Conservation (phyloP, 805 yeast genomes). For the Suhomyces vadensis region DNA sequence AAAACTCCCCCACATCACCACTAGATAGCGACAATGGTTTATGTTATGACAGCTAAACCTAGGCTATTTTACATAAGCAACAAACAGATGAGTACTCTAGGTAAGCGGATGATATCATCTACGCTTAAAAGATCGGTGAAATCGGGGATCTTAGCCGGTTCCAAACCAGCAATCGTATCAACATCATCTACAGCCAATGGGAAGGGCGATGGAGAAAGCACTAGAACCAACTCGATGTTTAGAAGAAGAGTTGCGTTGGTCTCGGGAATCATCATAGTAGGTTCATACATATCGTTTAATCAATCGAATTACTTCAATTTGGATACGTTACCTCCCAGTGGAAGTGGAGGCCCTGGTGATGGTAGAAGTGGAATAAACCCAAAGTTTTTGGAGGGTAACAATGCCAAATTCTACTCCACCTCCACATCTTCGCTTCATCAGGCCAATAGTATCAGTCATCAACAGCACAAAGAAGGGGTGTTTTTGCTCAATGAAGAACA, state of each 20-base stretch:
- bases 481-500: constrained; percentile 65
- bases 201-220: background rate
- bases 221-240: constrained; percentile 10
- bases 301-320: constrained; percentile 43
- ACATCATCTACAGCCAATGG: background rate
- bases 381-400: constrained; percentile 20
- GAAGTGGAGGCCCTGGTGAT: constrained; percentile 9
- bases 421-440: constrained; percentile 49
- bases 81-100: constrained; percentile 17
- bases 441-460: constrained; percentile 42
- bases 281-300: constrained; percentile 41
- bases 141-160: constrained; percentile 10
- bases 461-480: constrained; percentile 55
- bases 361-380: constrained; percentile 13
- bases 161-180: constrained; percentile 4
- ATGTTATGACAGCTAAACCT: constrained; percentile 1
- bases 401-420: constrained; percentile 30
- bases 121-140: constrained; percentile 15
- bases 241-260: constrained; percentile 39
- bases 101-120: constrained; percentile 17
- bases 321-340: constrained; percentile 35
- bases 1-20: background rate
- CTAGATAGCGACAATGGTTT: background rate
- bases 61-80: constrained; percentile 12
- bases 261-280: constrained; percentile 44